Base-by-base conservation (phyloP, 164 flowering plant species). In the Aristolochia californica region DNA sequence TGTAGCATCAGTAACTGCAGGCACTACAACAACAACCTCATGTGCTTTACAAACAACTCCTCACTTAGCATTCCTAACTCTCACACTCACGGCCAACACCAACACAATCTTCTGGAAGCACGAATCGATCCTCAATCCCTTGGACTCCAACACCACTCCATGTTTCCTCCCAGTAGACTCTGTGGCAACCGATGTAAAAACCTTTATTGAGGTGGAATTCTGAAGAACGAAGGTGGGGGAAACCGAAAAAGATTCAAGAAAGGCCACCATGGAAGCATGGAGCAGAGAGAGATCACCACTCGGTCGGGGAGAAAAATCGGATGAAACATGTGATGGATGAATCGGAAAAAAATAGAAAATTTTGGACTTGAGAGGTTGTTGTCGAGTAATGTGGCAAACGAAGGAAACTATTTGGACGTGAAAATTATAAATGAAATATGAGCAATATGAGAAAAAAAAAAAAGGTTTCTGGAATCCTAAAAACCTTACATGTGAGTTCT, bases 21-120 rank as follows among this genome's bases (percentile, higher is more conserved):
- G 54, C 55, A 84, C 95, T 50, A 65, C 71, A 38, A 77, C 77
- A 43, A 88, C 76, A 11, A 88, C 76, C 0, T 84, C 73, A 70
- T 75, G 84, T 53, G 91, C 78, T 63, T 84, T 91, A 65, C 91
- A 82, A 5, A 78, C 85, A 65, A 85, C 61, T 20, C 78, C 71
- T 8, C 70, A 66, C 57, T 12, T 28, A 18, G 47, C 5, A 40
- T 56, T 61, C n/a, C 48, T 49, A 7, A 53, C 47, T 22, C 25
- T 57, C 26, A 48, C 53, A 48, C 60, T 60, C 54, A 50, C 26
- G 11, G 48, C 28, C 7, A 62, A 70, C 20, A 66, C 62, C 8
- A 67, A 16, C 20, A 69, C 65, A 4, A 71, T 68, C 54, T 64
- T 30, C 0, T 25, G 55, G 38, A 56, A 55, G 14, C 26, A 40